Percentiles rank a stretch among this genome's conserved stretches.
Conservation (phyloP, 306 rosid genomes). For the Pyrus pyrifolia region DNA sequence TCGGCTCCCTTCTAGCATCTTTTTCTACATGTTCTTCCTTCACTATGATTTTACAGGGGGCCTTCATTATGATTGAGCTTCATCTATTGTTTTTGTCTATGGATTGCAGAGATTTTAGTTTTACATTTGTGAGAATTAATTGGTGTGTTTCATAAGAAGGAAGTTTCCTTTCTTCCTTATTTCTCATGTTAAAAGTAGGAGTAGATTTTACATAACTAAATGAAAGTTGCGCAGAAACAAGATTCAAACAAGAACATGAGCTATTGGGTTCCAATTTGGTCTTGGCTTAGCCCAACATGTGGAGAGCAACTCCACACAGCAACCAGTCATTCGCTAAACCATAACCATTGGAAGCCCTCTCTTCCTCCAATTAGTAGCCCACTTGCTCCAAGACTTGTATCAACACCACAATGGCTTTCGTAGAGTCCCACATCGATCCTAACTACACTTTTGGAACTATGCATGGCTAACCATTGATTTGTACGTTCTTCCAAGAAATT, state of each 20-base stretch:
- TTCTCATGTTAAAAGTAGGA: background rate
- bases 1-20: slow-evolving; percentile 16
- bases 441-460: no score
- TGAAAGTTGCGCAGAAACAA: background rate
- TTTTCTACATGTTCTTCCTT: background rate
- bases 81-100: background rate
- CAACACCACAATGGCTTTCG: no score
- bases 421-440: no score
- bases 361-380: background rate
- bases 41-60: background rate
- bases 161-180: background rate
- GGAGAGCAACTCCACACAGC: no score
- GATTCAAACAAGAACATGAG: background rate
- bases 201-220: background rate
- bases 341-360: background rate
- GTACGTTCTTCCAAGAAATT: no score
- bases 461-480: no score
- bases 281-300: background rate
- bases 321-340: no score
- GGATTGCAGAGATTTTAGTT: background rate
- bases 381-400: background rate
- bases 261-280: background rate
- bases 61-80: background rate
- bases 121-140: background rate
- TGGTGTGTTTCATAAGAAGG: background rate